These are phyloP conservation scores for Solidago caesia DNA, from an alignment of 129 eudicot species.

Conservation along the genomic window DNA sequence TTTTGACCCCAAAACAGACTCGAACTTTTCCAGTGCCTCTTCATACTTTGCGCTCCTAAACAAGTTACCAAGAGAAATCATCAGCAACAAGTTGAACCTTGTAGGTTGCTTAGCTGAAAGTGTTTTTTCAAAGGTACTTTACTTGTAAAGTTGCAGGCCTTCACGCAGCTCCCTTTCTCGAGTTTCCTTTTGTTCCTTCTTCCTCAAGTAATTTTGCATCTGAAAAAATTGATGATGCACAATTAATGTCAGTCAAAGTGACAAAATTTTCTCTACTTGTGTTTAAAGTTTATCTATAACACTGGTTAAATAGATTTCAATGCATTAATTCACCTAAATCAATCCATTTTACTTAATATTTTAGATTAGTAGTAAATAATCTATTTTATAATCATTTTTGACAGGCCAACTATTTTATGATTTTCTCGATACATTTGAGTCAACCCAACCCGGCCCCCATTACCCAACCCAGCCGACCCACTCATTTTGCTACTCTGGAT, in stretches of 20 bases:
- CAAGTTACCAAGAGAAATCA: conserved; percentile 12
- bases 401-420: not conserved
- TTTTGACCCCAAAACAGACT: conserved; percentile 85
- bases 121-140: conserved; percentile 23
- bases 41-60: conserved; percentile 73
- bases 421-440: not conserved
- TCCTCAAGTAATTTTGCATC: conserved; percentile 79
- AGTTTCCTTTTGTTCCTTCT: conserved; percentile 76
- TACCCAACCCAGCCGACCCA: not conserved
- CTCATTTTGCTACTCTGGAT: conserved; percentile 2
- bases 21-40: conserved; percentile 83
- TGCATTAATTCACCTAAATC: not conserved
- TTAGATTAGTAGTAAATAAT: not conserved
- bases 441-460: not conserved
- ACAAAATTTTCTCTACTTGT: not conserved
- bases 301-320: too few species aligned
- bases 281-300: not conserved
- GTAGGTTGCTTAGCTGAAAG: not conserved
- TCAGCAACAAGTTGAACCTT: not conserved
- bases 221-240: conserved; percentile 23
- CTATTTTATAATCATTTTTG: not conserved
- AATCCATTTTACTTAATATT: not conserved
- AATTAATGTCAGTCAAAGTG: not conserved
- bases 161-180: conserved; percentile 89
- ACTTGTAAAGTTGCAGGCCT: conserved; percentile 88